Conservation (phyloP, 305 asterid species). For the Fraxinus floribunda region DNA sequence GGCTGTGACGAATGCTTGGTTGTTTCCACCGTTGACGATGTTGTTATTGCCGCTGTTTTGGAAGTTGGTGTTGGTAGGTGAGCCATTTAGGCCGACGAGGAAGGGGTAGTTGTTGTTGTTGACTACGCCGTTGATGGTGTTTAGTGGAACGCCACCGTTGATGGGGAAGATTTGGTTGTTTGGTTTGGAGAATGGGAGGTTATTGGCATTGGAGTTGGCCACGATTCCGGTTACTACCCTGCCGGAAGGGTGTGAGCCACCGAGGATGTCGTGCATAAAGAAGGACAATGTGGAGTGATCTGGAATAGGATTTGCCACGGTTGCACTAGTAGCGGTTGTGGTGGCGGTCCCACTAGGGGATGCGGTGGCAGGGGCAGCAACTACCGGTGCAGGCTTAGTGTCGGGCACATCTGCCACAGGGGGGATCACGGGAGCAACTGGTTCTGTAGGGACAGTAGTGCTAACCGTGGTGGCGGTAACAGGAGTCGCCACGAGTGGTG, state of each 20-base stretch:
- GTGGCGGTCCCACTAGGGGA: not conserved
- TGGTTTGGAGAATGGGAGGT: not conserved
- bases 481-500: not conserved
- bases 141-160: not conserved
- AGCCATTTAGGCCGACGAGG: constrained; percentile 1
- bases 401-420: constrained; percentile 8
- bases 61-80: not conserved
- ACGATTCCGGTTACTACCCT: not conserved
- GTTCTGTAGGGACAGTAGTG: constrained; percentile 8
- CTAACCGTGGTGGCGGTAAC: constrained; percentile 5
- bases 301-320: not conserved
- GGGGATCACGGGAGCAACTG: constrained; percentile 22
- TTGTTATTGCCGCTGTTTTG: constrained; percentile 2
- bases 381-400: constrained; percentile 8
- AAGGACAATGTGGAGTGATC: constrained; percentile 7
- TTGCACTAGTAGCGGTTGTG: not conserved
- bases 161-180: constrained; percentile 12
- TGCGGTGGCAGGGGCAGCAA: not conserved
- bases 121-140: not conserved
- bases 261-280: constrained; percentile 5
- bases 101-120: constrained; percentile 10
- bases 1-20: constrained; percentile 2
- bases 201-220: not conserved
- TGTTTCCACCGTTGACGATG: constrained; percentile 1
- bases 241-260: not conserved